A percentile compares a stretch with the other conserved stretches of the same genome.
These are phyloP conservation scores for Cardamine occulta DNA, from an alignment of 345 rosid genomes.

Conservation along the genomic window DNA sequence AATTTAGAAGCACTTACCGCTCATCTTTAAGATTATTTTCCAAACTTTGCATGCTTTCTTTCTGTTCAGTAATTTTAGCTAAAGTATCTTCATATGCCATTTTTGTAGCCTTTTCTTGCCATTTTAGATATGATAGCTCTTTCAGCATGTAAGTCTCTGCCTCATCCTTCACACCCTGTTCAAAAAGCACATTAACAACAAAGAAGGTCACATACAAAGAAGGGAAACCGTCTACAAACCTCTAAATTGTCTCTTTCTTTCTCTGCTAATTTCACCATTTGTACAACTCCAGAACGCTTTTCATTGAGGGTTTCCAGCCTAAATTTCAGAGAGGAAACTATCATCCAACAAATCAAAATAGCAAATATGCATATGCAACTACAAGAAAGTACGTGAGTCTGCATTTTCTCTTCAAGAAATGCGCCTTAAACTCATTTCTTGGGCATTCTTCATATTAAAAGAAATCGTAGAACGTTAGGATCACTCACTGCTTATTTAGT, in stretches of 20 bases:
- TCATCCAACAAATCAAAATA: constrained; percentile 13
- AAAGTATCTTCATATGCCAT: constrained; percentile 75
- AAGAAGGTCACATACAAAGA: neutral
- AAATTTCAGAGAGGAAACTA: constrained; percentile 27
- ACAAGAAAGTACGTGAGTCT: constrained; percentile 20
- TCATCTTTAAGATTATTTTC: constrained; percentile 74
- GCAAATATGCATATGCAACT: constrained; percentile 24
- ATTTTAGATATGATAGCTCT: constrained; percentile 80
- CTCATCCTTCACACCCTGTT: constrained; percentile 87
- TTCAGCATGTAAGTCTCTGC: constrained; percentile 95
- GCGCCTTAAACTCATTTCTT: constrained; percentile 13
- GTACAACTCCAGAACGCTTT: constrained; percentile 93
- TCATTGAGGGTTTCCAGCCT: constrained; percentile 92
- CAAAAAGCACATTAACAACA: constrained; percentile 37
- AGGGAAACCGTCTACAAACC: constrained; percentile 55
- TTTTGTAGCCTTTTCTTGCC: constrained; percentile 93
- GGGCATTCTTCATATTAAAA: constrained; percentile 5
- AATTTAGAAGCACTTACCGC: constrained; percentile 50
- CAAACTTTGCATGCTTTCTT: constrained; percentile 56
- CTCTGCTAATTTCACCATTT: constrained; percentile 96
- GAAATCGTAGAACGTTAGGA: constrained; percentile 12
- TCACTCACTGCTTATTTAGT: constrained; percentile 74
- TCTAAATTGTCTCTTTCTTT: constrained; percentile 95
- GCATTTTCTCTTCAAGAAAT: neutral
- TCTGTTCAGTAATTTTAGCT: constrained; percentile 61